A percentile compares a stretch with the other conserved stretches of the same genome.
Conservation (phyloP, 345 rosid species). For the Anastatica hierochuntica region DNA sequence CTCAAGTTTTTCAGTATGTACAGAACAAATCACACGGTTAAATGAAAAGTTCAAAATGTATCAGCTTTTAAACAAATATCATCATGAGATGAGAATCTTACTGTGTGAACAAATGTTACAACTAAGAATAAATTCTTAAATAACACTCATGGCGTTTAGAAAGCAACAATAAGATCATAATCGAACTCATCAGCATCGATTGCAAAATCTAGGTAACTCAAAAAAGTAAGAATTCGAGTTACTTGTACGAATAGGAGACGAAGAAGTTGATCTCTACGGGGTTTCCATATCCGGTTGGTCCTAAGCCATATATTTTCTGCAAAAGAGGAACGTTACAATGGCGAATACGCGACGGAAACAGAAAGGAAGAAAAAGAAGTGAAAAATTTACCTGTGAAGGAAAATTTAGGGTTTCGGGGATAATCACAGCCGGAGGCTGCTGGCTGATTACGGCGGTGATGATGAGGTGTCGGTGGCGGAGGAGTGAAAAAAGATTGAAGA, state of each 20-base stretch:
- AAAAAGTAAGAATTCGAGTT: neutral
- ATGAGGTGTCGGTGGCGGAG: conserved; percentile 37
- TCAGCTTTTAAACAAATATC: neutral
- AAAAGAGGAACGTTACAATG: too few species aligned
- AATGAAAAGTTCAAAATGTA: neutral
- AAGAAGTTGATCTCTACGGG: conserved; percentile 48
- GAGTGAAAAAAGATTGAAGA: conserved; percentile 46
- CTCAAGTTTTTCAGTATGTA: neutral
- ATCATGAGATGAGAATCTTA: too few species aligned
- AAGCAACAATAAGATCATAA: neutral
- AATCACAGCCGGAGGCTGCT: conserved; percentile 9
- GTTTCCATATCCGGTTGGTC: conserved; percentile 42
- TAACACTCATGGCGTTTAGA: too few species aligned
- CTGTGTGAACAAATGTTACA: too few species aligned
- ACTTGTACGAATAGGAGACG: neutral
- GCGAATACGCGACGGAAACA: too few species aligned
- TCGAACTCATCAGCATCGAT: neutral
- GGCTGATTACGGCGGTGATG: conserved; percentile 21
- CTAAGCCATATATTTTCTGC: conserved; percentile 32
- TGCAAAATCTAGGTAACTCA: neutral
- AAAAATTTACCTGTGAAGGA: conserved; percentile 30
- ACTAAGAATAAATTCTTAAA: too few species aligned
- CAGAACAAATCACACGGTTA: neutral
- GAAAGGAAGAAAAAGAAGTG: neutral
- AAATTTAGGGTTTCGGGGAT: conserved; percentile 28